Base-by-base conservation (phyloP, 306 rosid genomes). In the Heteromeles arbutifolia region DNA sequence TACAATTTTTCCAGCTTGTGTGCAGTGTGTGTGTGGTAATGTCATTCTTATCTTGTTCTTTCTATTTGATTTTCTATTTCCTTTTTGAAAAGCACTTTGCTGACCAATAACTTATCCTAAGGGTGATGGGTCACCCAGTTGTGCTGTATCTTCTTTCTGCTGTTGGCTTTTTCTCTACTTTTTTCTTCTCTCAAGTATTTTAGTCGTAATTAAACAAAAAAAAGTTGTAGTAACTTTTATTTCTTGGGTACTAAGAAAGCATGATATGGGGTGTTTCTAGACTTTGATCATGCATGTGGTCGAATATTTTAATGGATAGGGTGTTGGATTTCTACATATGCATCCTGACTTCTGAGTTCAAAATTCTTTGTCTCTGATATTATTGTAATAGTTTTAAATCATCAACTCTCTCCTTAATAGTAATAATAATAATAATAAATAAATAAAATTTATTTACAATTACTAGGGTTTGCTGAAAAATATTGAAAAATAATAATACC, bases 41-140 rank as follows among this genome's bases (percentile, higher is more conserved):
- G 24, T 58, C 65, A 25, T 15, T 59, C 31, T 4, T 53, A 6
- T n/a, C 15, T 57, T 21, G 2, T 12, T 32, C 11, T 63, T 29
- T 48, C 12, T 32, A 4, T 24, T 24, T 10, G 17, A 21, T 17
- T 56, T 52, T 56, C 1, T 9, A 7, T 56, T 56, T 56, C 61
- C 61, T n/a, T 21, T 56, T n/a, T 24, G 5, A 59, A 59, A 59
- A 25, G 28, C 45, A 9, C 12, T 77, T 77, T 75, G 70, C 62
- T 74, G 85, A 82, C 73, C 67, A 61, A 73, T 78, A 74, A 62
- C 54, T 31, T 25, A 3, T 57, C 24, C 8, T 22, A 64, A 1
- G 2, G 10, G 54, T 7, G 37, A 14, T 31, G 32, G 5, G 32
- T 31, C 32, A 31, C 32, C 32, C 32, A 31, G 32, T 31, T 4